Evolutionary conservation across 2,329 filamentous ascomycete genomes (phyloP).

Genomic region (Helotiales sp.): DNA sequence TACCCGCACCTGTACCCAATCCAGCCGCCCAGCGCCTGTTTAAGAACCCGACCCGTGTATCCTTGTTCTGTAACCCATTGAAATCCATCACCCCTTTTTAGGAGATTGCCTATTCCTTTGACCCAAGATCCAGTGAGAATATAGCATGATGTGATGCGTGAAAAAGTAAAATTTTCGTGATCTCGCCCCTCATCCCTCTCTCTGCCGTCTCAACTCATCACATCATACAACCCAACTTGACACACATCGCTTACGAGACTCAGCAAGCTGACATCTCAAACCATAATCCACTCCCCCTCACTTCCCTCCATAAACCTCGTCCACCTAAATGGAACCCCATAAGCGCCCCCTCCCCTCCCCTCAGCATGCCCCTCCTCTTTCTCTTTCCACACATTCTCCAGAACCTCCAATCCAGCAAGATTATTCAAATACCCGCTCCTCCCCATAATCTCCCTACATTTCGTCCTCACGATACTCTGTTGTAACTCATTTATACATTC

Average conservation of each 20-base stretch:
- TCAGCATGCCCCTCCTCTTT: slow-evolving; percentile 19
- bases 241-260: background rate
- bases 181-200: background rate
- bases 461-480: slow-evolving; percentile 73
- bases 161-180: background rate
- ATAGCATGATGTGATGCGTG: too few relatives aligned
- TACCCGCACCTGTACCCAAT: background rate
- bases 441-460: slow-evolving; percentile 82
- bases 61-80: background rate
- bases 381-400: slow-evolving; percentile 77
- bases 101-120: background rate
- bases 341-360: slow-evolving; percentile 11
- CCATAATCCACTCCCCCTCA: slow-evolving; percentile 68
- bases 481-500: slow-evolving; percentile 84
- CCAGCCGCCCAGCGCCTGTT: background rate
- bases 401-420: slow-evolving; percentile 76
- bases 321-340: slow-evolving; percentile 32
- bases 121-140: background rate
- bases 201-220: background rate
- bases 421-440: slow-evolving; percentile 95
- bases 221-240: background rate
- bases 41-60: background rate
- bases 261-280: slow-evolving; percentile 41
- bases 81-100: background rate
- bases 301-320: slow-evolving; percentile 36